Evolutionary conservation across 176 grass and related monocot genomes (phyloP).

Genomic region (Musa itinerans): DNA sequence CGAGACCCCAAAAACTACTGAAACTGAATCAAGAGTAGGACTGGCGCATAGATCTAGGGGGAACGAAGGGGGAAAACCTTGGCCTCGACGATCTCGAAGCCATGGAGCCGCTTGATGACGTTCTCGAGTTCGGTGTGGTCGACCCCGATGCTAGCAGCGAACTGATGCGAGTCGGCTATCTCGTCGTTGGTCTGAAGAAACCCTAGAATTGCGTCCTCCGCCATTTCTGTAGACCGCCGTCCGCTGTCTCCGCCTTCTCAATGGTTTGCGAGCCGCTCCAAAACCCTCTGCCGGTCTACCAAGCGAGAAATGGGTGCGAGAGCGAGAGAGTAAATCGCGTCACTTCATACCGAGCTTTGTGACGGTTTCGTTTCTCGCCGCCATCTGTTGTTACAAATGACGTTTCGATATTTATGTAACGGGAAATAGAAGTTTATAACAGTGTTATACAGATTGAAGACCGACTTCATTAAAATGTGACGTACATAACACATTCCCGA

Average conservation of each 20-base stretch:
- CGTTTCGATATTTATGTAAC: too few species aligned
- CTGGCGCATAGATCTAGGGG: background rate
- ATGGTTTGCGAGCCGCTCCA: background rate
- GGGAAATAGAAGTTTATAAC: too few species aligned
- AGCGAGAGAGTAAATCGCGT: too few species aligned
- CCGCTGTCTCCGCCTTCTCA: background rate
- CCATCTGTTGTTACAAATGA: too few species aligned
- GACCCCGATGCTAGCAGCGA: slow-evolving; percentile 50
- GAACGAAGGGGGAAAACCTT: slow-evolving; percentile 13
- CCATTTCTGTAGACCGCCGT: slow-evolving; percentile 26
- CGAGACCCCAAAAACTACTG: background rate
- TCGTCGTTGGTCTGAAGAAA: slow-evolving; percentile 51
- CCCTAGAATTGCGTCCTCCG: slow-evolving; percentile 47
- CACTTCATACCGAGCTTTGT: too few species aligned
- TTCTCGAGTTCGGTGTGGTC: slow-evolving; percentile 59
- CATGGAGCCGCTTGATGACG: slow-evolving; percentile 78
- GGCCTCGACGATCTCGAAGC: slow-evolving; percentile 63
- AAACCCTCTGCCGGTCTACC: background rate
- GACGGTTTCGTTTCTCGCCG: too few species aligned
- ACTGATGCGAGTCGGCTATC: slow-evolving; percentile 57
- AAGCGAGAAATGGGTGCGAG: too few species aligned
- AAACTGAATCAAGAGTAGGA: background rate
- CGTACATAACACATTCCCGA: too few species aligned
- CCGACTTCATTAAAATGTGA: too few species aligned
- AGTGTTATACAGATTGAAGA: too few species aligned